Conservation (phyloP, 1,139 yeast species). For the Yamadazyma buinensis region DNA sequence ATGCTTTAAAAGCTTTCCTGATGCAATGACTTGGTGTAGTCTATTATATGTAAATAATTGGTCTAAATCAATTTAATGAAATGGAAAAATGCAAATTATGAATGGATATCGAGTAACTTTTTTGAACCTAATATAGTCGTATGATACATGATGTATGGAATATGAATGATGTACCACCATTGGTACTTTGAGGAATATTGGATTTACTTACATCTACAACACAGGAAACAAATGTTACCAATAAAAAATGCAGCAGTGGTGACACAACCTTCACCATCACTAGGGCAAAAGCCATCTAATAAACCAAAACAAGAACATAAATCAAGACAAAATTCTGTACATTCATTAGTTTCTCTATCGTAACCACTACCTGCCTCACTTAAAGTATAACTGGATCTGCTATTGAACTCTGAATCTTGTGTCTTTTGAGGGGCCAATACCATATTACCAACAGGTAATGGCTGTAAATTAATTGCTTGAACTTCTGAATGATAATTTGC, state of each 20-base stretch:
- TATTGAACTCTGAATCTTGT: slow-evolving; percentile 6
- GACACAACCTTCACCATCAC: slow-evolving; percentile 39
- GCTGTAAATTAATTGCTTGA: slow-evolving; percentile 13
- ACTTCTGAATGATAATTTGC: slow-evolving; percentile 7
- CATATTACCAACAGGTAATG: slow-evolving; percentile 14
- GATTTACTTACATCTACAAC: slow-evolving; percentile 29
- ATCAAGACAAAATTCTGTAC: slow-evolving; percentile 43
- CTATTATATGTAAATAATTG: too few species aligned
- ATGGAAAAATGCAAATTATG: too few species aligned
- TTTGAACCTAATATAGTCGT: too few species aligned
- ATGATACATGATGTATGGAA: too few species aligned
- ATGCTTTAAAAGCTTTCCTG: too few species aligned
- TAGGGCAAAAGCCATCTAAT: slow-evolving; percentile 40
- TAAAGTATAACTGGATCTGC: slow-evolving; percentile 16
- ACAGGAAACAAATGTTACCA: slow-evolving; percentile 35
- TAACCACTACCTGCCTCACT: slow-evolving; percentile 35
- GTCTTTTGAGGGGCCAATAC: slow-evolving; percentile 10
- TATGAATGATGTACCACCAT: too few species aligned
- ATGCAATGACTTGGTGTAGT: too few species aligned
- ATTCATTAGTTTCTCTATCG: slow-evolving; percentile 34
- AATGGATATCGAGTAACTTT: too few species aligned
- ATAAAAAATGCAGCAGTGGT: slow-evolving; percentile 33
- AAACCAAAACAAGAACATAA: slow-evolving; percentile 39
- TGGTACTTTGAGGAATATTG: too few species aligned
- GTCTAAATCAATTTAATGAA: too few species aligned